These are phyloP conservation scores for Manihot esculenta DNA, from an alignment of 441 rosid genomes.

Conservation along the genomic window DNA sequence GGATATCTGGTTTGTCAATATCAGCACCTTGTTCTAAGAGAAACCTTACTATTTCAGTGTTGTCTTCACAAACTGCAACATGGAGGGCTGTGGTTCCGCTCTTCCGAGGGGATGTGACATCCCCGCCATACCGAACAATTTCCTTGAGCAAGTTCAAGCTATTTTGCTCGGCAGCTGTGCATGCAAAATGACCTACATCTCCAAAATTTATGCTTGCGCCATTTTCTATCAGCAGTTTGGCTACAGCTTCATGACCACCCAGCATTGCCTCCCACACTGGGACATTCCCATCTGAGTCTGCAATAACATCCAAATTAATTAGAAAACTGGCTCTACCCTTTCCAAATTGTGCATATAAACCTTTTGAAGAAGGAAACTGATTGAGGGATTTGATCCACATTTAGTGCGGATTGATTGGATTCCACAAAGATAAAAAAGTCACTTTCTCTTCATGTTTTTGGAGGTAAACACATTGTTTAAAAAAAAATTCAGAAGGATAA, in stretches of 20 bases:
- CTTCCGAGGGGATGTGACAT: conserved; percentile 45
- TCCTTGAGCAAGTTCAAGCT: conserved; percentile 54
- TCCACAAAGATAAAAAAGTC: no score
- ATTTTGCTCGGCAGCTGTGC: conserved; percentile 60
- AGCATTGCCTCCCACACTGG: conserved; percentile 83
- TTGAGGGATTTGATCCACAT: no score
- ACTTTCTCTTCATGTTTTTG: no score
- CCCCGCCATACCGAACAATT: conserved; percentile 50
- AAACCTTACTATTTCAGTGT: conserved; percentile 55
- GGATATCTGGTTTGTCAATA: conserved; percentile 55
- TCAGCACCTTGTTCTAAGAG: conserved; percentile 63
- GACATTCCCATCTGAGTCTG: conserved; percentile 61
- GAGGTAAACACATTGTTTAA: no score
- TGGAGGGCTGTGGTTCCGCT: conserved; percentile 68
- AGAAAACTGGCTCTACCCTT: no score
- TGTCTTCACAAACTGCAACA: conserved; percentile 69
- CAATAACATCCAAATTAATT: not conserved
- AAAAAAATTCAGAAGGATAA: no score
- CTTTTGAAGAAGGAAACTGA: no score
- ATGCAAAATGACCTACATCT: conserved; percentile 70
- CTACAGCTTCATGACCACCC: conserved; percentile 48
- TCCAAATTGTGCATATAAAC: no score
- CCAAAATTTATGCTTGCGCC: conserved; percentile 48
- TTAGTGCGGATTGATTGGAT: no score
- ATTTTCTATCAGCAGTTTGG: conserved; percentile 43